Evolutionary conservation across 2,329 filamentous ascomycete species (phyloP), one percentile per base, ranked within the genome.

Genomic region (Aureobasidium pullulans): DNA sequence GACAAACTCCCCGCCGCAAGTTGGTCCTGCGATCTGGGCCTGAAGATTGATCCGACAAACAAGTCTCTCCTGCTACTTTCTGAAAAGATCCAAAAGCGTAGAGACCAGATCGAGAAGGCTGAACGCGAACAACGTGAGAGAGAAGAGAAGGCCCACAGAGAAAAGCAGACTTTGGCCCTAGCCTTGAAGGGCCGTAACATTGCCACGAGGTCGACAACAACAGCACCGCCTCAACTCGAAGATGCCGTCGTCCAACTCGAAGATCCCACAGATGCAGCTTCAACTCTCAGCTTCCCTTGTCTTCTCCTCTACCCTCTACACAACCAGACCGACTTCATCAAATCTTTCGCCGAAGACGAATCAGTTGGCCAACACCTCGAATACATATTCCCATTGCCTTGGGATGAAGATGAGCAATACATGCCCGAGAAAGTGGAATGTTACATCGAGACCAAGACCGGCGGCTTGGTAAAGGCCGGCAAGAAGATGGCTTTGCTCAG

Each of bases 291-390:
- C 3, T 89, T 96, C 68, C 94, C 94, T 0, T 81, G 87, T 0
- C 80, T 97, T 62, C 76, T 99, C 59, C 78, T 99, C 59, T 99
- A 99, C 72, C 93, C 94, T 5, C 77, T 87, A 64, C 81, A 90
- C 62, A 79, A 87, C 48, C 86, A 97, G 77, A 88, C 85, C 1
- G 94, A 99, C 72, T 94, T 99, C 67, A 82, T 99, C 73, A 96
- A 96, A 76, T 83, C 84, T 0, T 94, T 96, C 67, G 80, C 81
- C 56, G 94, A 97, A 78, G 84, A 81, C 61, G 85, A 94, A 66
- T 81, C 81, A 15, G 77, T 96, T 31, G 80, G 79, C 7, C 85
- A 93, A 64, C 92, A 96, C 72, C 77, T 99, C 52, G 79, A 80
- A 3, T 96, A 96, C 68, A 86, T 97, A 9, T 83, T 99, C 60